Evolutionary conservation across 805 yeast species (phyloP).

Genomic region (Cyberlindnera galapagoensis): DNA sequence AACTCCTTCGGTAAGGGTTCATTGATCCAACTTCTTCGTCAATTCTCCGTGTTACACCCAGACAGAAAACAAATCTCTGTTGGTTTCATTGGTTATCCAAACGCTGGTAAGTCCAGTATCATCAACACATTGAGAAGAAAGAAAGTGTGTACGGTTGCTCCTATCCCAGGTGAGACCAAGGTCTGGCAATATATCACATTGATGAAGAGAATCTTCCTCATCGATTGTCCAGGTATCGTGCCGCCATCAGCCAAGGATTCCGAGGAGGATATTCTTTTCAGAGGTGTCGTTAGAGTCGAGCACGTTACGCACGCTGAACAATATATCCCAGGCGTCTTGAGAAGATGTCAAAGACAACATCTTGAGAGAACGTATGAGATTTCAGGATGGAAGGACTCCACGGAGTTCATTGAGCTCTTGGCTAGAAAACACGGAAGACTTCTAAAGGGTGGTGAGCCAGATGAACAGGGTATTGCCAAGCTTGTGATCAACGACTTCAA

Average conservation of each 20-base stretch:
- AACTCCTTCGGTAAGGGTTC: conserved; percentile 98
- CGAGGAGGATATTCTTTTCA: conserved; percentile 84
- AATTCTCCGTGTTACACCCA: conserved; percentile 81
- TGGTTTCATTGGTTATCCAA: conserved; percentile 96
- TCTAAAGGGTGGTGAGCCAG: conserved; percentile 96
- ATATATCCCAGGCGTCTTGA: conserved; percentile 80
- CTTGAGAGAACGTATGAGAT: conserved; percentile 93
- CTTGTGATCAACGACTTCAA: conserved; percentile 89
- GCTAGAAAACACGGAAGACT: conserved; percentile 92
- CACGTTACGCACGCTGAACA: conserved; percentile 95
- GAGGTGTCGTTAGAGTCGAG: conserved; percentile 99
- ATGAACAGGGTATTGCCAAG: conserved; percentile 88
- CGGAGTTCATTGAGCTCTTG: conserved; percentile 81
- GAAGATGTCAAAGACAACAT: conserved; percentile 82
- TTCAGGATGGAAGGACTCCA: conserved; percentile 75
- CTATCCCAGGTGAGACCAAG: conserved; percentile 98
- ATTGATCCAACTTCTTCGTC: conserved; percentile 85
- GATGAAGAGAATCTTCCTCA: conserved; percentile 91
- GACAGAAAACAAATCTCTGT: conserved; percentile 96
- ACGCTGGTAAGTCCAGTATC: conserved; percentile 95
- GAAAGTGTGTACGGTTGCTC: conserved; percentile 96
- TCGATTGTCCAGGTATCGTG: conserved; percentile 98
- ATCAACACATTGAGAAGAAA: conserved; percentile 90
- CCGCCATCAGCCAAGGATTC: conserved; percentile 90
- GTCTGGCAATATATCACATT: conserved; percentile 98